Evolutionary conservation across 1,284 basidiomycete genomes (phyloP).

Genomic region (Rhodotorula sp.): DNA sequence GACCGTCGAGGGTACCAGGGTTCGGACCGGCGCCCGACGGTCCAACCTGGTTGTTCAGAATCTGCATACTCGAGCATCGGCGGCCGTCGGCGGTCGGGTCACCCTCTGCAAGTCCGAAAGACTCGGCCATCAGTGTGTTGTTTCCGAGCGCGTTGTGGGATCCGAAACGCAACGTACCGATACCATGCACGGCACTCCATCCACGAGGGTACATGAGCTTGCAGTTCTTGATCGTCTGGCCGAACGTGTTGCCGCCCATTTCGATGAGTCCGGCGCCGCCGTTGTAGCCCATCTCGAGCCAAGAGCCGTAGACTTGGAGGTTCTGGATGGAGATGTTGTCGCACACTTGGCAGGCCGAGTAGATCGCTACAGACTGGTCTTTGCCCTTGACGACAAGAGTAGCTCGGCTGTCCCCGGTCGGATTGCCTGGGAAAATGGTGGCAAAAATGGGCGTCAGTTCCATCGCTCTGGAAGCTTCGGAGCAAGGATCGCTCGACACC

Average conservation of each 20-base stretch:
- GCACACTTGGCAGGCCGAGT: constrained; percentile 43
- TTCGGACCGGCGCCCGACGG: constrained; percentile 35
- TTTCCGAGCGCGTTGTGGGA: not conserved
- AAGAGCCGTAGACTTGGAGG: constrained; percentile 50
- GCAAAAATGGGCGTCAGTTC: not conserved
- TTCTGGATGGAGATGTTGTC: constrained; percentile 35
- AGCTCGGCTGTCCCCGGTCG: constrained; percentile 51
- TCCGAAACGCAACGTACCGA: constrained; percentile 24
- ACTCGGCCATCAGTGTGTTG: not conserved
- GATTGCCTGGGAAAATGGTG: constrained; percentile 48
- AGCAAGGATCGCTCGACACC: too few relatives aligned
- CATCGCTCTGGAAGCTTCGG: too few relatives aligned
- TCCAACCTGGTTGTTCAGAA: constrained; percentile 43
- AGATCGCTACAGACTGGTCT: constrained; percentile 44
- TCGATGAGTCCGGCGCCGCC: constrained; percentile 48
- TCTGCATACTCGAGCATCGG: constrained; percentile 35
- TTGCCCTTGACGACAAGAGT: constrained; percentile 49
- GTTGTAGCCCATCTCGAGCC: constrained; percentile 46
- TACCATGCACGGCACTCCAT: constrained; percentile 42
- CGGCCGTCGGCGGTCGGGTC: constrained; percentile 33
- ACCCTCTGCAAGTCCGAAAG: not conserved
- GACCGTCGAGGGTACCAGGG: constrained; percentile 11
- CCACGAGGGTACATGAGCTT: constrained; percentile 44
- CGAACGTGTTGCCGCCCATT: constrained; percentile 49
- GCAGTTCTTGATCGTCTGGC: constrained; percentile 39